phyloP scores from a whole-genome alignment of 208 protist species.

The Acanthamoeba rhysodes region DNA sequence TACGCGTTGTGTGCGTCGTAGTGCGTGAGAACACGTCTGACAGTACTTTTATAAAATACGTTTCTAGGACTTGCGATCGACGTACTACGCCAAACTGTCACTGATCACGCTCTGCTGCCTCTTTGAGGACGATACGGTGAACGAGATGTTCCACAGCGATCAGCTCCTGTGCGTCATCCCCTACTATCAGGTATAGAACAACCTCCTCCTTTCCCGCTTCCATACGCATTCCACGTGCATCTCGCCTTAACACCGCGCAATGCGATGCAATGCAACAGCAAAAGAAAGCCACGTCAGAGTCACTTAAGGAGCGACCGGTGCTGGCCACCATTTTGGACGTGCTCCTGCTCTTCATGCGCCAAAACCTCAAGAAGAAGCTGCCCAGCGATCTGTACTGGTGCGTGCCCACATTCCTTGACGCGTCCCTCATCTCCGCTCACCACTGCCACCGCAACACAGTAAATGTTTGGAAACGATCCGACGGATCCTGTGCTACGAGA shows the following conservation, averaged over 20 bases:
- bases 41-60: background rate
- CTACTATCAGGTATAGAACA: slow-evolving; percentile 29
- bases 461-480: slow-evolving; percentile 37
- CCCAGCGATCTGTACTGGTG: slow-evolving; percentile 55
- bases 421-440: background rate
- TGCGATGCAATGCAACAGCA: background rate
- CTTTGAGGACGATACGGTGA: slow-evolving; percentile 55
- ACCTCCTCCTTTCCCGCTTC: no score
- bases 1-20: background rate
- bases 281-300: slow-evolving; percentile 40
- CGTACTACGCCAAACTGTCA: slow-evolving; percentile 59
- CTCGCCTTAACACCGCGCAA: no score
- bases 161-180: slow-evolving; percentile 37
- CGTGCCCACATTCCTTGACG: background rate
- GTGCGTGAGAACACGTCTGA: background rate
- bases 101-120: slow-evolving; percentile 57
- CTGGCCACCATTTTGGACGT: slow-evolving; percentile 31
- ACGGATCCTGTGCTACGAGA: slow-evolving; percentile 52
- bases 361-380: slow-evolving; percentile 68
- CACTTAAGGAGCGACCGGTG: slow-evolving; percentile 41
- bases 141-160: slow-evolving; percentile 38
- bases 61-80: slow-evolving; percentile 9
- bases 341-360: slow-evolving; percentile 35
- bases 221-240: no score
- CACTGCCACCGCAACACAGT: background rate